These are phyloP conservation scores for Aegilops umbellulata DNA, from an alignment of 176 grass and related monocot species.

Conservation along the genomic window DNA sequence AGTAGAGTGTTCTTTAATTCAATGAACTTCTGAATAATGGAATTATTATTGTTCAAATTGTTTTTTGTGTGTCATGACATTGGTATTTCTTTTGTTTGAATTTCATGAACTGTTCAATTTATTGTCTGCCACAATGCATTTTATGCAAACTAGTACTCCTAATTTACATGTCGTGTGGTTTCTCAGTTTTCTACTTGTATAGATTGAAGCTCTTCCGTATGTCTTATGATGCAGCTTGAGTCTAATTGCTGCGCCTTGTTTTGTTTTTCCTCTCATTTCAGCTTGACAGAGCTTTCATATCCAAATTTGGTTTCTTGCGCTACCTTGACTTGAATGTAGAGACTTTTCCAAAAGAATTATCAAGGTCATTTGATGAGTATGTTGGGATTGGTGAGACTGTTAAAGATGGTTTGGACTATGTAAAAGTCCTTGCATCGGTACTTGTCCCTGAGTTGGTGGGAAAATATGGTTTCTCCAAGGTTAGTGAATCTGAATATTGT, in stretches of 20 bases:
- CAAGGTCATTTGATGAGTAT: neutral
- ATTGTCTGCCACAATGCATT: neutral
- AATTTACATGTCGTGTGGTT: neutral
- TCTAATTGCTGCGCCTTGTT: neutral
- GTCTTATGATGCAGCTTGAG: neutral
- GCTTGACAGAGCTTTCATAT: neutral
- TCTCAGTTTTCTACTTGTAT: neutral
- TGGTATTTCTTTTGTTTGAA: neutral
- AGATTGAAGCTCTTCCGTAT: neutral
- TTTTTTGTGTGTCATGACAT: too few species aligned
- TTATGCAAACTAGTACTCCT: neutral
- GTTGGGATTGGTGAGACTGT: slow-evolving; percentile 14
- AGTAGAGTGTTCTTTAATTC: too few species aligned
- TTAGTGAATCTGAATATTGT: too few species aligned
- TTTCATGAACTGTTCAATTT: neutral
- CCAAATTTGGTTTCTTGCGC: slow-evolving; percentile 15
- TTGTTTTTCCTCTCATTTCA: neutral
- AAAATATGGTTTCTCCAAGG: neutral
- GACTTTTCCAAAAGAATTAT: neutral
- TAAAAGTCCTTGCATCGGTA: slow-evolving; percentile 1
- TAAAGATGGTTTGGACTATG: slow-evolving; percentile 10
- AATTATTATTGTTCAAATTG: too few species aligned
- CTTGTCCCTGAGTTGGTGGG: neutral
- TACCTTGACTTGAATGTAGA: slow-evolving; percentile 4
- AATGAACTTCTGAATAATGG: too few species aligned